A percentile compares a stretch with the other conserved stretches of the same genome.
Evolutionary conservation across 179 eudicot genomes (phyloP).

Genomic region (Sideroxylon spinosum): DNA sequence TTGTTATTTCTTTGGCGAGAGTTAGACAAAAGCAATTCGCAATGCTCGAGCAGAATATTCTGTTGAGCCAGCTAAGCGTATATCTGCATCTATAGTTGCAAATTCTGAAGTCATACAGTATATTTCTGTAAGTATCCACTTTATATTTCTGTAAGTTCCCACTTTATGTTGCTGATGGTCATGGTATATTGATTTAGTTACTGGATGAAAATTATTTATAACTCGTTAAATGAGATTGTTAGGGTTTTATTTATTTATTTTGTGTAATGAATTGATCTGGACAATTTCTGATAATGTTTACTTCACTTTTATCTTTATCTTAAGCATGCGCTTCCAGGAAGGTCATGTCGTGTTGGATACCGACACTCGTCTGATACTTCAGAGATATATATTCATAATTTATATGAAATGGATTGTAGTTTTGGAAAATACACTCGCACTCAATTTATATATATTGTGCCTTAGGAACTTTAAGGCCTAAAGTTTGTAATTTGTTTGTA

Average conservation of each 20-base stretch:
- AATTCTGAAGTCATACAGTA: conserved; percentile 74
- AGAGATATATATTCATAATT: no score
- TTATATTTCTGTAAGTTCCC: conserved; percentile 37
- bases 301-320: no score
- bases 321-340: no score
- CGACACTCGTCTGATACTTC: no score
- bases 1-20: conserved; percentile 14
- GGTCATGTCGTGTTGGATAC: no score
- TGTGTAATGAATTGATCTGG: no score
- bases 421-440: no score
- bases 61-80: conserved; percentile 89
- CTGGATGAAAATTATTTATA: background rate
- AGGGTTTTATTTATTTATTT: background rate
- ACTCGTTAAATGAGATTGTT: background rate
- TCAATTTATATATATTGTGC: no score
- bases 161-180: conserved; percentile 1
- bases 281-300: no score
- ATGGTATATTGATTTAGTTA: background rate
- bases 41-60: conserved; percentile 96
- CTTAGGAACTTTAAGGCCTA: no score
- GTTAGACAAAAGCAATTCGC: conserved; percentile 80
- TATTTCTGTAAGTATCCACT: conserved; percentile 64
- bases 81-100: conserved; percentile 87
- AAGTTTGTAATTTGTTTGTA: no score
- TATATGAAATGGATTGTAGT: no score